These are phyloP conservation scores for Arxiozyma bovina DNA, from an alignment of 1,139 yeast genomes.

Conservation along the genomic window DNA sequence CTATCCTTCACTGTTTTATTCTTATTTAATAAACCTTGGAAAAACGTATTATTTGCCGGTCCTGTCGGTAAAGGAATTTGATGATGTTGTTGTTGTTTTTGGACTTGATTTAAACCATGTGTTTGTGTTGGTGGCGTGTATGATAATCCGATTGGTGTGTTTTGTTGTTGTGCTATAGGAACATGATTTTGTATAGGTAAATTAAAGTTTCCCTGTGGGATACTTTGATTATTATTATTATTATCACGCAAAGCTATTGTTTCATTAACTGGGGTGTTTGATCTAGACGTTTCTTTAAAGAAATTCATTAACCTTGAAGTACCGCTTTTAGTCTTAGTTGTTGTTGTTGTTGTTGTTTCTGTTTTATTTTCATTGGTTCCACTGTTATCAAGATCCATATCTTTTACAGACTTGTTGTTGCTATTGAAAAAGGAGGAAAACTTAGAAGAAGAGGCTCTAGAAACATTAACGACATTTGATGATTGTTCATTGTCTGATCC, in stretches of 20 bases:
- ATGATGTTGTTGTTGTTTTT: constrained; percentile 1
- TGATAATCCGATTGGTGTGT: background rate
- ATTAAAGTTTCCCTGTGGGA: background rate
- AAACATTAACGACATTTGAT: background rate
- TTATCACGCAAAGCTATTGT: background rate
- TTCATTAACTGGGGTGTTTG: constrained; percentile 9
- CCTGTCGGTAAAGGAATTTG: constrained; percentile 6
- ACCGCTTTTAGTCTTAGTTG: constrained; percentile 9
- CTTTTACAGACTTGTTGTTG: constrained; percentile 5
- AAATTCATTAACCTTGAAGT: constrained; percentile 28
- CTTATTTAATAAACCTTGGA: constrained; percentile 26
- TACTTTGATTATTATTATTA: background rate
- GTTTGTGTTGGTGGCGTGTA: background rate
- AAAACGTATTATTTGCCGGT: constrained; percentile 20
- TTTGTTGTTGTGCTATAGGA: background rate
- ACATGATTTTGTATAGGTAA: background rate
- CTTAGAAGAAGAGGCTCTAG: constrained; percentile 26
- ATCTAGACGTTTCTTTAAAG: constrained; percentile 17
- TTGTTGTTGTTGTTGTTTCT: background rate
- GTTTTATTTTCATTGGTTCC: background rate
- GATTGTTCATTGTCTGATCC: background rate
- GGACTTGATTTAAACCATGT: background rate
- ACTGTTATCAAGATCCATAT: background rate
- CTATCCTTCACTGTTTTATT: constrained; percentile 14
- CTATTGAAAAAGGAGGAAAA: constrained; percentile 29